Evolutionary conservation across 2,329 filamentous ascomycete species (phyloP).

Genomic region (Trematosphaeria pertusa): DNA sequence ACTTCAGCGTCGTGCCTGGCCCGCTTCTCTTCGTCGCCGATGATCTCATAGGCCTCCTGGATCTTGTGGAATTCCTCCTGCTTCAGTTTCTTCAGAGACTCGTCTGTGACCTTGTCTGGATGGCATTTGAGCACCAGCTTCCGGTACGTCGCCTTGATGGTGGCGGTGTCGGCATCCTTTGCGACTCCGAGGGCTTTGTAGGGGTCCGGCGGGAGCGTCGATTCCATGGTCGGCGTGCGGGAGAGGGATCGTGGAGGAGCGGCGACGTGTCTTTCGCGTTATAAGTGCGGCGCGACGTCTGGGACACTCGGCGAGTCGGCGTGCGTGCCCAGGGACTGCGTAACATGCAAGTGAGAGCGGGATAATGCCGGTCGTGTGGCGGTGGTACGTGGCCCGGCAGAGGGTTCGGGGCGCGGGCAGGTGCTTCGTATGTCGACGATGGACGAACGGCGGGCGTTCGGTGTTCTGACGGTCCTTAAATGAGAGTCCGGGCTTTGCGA

Average conservation of each 20-base stretch:
- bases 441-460: slow-evolving; percentile 6
- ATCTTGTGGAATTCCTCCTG: slow-evolving; percentile 90
- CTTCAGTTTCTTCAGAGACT: slow-evolving; percentile 76
- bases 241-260: slow-evolving; percentile 8
- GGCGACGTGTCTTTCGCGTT: slow-evolving; percentile 10
- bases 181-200: slow-evolving; percentile 78
- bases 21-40: slow-evolving; percentile 78
- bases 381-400: slow-evolving; percentile 28
- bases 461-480: slow-evolving; percentile 7
- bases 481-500: slow-evolving; percentile 4
- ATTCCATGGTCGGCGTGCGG: slow-evolving; percentile 55
- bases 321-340: neutral
- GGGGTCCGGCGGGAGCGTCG: slow-evolving; percentile 69
- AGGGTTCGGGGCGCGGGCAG: slow-evolving; percentile 9
- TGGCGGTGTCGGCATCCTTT: slow-evolving; percentile 71
- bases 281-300: slow-evolving; percentile 10
- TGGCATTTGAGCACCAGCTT: slow-evolving; percentile 89
- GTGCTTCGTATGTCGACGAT: slow-evolving; percentile 3
- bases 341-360: neutral
- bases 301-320: slow-evolving; percentile 5
- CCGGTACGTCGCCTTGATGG: slow-evolving; percentile 81
- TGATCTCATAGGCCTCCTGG: slow-evolving; percentile 89
- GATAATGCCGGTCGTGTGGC: slow-evolving; percentile 1
- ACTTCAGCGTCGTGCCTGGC: slow-evolving; percentile 79
- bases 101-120: slow-evolving; percentile 88